Conservation (phyloP, 441 rosid genomes). For the Jatropha multifida region DNA sequence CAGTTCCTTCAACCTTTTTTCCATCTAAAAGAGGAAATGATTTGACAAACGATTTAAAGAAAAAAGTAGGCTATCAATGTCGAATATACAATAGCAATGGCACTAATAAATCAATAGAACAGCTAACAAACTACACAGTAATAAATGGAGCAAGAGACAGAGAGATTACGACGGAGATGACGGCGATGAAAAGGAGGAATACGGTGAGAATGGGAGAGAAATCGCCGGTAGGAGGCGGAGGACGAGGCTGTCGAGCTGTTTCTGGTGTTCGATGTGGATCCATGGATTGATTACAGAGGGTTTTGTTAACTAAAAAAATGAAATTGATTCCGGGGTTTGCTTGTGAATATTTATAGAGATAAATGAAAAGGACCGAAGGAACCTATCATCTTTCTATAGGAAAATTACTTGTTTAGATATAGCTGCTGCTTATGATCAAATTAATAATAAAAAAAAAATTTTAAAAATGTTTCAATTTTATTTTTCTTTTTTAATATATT, state of each 20-base stretch:
- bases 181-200: constrained; percentile 43
- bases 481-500: too few species aligned
- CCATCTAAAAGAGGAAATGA: not conserved
- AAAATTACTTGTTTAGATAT: too few species aligned
- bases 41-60: not conserved
- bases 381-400: too few species aligned
- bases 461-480: too few species aligned
- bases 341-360: too few species aligned
- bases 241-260: constrained; percentile 29
- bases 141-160: not conserved
- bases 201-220: constrained; percentile 36
- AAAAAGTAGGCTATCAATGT: not conserved
- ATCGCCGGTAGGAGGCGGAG: constrained; percentile 39
- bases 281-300: constrained; percentile 26
- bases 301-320: too few species aligned
- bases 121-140: not conserved
- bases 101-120: not conserved
- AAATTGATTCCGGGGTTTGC: too few species aligned
- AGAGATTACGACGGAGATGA: constrained; percentile 44
- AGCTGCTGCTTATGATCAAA: too few species aligned
- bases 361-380: too few species aligned
- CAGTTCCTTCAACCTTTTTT: not conserved
- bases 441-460: too few species aligned
- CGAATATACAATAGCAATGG: not conserved
- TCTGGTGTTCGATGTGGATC: constrained; percentile 44